Evolutionary conservation across 805 yeast species (phyloP), one percentile per base, ranked within the genome.

Genomic region (Zygosaccharomyces bisporus): DNA sequence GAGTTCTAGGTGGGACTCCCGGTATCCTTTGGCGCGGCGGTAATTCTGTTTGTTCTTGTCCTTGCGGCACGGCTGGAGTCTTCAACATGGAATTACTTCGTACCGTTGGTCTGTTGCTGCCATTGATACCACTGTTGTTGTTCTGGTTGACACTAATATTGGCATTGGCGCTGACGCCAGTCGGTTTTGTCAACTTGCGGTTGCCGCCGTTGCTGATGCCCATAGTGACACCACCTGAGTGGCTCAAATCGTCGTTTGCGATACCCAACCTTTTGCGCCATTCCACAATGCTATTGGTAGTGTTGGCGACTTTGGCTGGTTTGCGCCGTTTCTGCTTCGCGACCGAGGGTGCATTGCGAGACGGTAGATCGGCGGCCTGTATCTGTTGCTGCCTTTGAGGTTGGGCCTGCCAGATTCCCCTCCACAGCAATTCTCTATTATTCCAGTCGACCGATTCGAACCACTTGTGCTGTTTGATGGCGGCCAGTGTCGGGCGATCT

Each of bases 361-460:
- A 29, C 6, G 63, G 58, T 1, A 58, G 55, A 32, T 58, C 62
- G n/a, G 58, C 58, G 14, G 56, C 56, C 23, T 56, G 53, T 17
- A 50, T 39, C 23, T 51, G 51, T 17, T 51, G 58, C 31, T 54
- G 50, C 38, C 46, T 36, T 13, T 20, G 42, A n/a, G 29, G 51
- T 35, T 40, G 45, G 1, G 70, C 58, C 34, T 74, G 72, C 97
- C 97, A 90, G 9, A 91, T 75, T 40, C 74, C 66, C 29, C 71
- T 70, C 98, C 98, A 91, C 9, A 91, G 75, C 45, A 67, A 66
- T 34, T 76, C 74, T 49, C 77, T 76, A 51, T 84, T 79, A 14
- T 64, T 56, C 84, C 95, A 91, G 53, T 86, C 75, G 5, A 83
- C 63, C 8, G 69, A 73, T 30, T 72, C 70, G 56, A 90, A 87